Evolutionary conservation across 2,329 filamentous ascomycete genomes (phyloP).

Genomic region (Epichloe typhina): DNA sequence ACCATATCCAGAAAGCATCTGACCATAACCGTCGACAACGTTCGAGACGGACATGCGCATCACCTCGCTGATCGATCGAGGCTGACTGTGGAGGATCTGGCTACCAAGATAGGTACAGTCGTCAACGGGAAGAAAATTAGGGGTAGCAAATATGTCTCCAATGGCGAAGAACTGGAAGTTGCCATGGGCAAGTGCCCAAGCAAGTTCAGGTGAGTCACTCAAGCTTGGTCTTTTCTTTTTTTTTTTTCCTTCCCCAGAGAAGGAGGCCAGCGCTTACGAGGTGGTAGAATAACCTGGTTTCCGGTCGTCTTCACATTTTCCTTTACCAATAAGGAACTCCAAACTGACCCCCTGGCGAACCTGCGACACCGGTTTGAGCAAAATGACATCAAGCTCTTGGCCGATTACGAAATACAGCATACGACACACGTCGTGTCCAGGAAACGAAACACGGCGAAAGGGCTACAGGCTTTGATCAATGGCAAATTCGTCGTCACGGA

Average conservation of each 20-base stretch:
- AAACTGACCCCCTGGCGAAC: conserved; percentile 47
- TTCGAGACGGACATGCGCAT: conserved; percentile 52
- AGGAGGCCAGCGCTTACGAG: background rate
- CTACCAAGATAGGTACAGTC: conserved; percentile 73
- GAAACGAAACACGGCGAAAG: conserved; percentile 81
- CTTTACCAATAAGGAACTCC: conserved; percentile 57
- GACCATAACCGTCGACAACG: conserved; percentile 55
- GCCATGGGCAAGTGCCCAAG: conserved; percentile 58
- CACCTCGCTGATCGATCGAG: conserved; percentile 52
- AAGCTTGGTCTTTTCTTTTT: too few relatives aligned
- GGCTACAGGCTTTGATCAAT: conserved; percentile 74
- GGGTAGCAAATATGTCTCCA: conserved; percentile 44
- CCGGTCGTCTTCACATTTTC: conserved; percentile 66
- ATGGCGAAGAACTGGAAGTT: conserved; percentile 42
- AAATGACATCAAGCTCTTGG: conserved; percentile 76
- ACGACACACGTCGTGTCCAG: conserved; percentile 84
- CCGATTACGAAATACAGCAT: conserved; percentile 52
- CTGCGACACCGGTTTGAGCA: conserved; percentile 59
- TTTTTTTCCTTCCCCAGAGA: background rate
- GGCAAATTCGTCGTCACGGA: conserved; percentile 64
- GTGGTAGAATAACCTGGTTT: conserved; percentile 58
- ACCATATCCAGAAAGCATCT: conserved; percentile 84
- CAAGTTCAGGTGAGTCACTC: conserved; percentile 38
- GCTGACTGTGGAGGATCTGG: conserved; percentile 62
- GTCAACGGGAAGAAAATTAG: conserved; percentile 63